Conservation (phyloP, 345 rosid species). For the Hibiscus trionum region DNA sequence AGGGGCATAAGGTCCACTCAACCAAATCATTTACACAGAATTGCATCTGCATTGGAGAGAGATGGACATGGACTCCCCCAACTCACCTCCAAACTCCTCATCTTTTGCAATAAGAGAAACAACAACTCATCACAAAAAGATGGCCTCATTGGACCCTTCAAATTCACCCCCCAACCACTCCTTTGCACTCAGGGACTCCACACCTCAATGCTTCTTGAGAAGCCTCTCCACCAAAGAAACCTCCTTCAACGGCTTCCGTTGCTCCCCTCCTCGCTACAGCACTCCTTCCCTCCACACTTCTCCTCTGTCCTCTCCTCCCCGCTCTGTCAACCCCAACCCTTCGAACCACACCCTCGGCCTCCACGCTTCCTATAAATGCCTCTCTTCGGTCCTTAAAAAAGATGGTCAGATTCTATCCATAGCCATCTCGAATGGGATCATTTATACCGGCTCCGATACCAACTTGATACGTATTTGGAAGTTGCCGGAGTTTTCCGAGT, state of each 20-base stretch:
- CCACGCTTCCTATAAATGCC: slow-evolving; percentile 26
- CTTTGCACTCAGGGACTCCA: slow-evolving; percentile 22
- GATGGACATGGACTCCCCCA: slow-evolving; percentile 29
- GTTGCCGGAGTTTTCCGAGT: slow-evolving; percentile 41
- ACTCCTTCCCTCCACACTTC: slow-evolving; percentile 20
- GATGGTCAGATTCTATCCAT: slow-evolving; percentile 46
- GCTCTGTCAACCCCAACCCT: neutral
- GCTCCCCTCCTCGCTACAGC: slow-evolving; percentile 25
- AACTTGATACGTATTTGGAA: slow-evolving; percentile 41
- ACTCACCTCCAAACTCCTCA: slow-evolving; percentile 31
- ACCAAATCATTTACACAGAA: neutral
- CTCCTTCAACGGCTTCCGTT: slow-evolving; percentile 23
- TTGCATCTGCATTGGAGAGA: neutral
- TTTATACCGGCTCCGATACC: slow-evolving; percentile 41
- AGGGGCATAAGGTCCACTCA: neutral
- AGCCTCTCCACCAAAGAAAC: slow-evolving; percentile 36
- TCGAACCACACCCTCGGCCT: neutral
- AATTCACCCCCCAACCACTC: slow-evolving; percentile 34
- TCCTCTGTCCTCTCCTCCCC: slow-evolving; percentile 22
- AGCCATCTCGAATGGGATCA: slow-evolving; percentile 24
- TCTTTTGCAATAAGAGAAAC: slow-evolving; percentile 33
- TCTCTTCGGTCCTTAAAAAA: slow-evolving; percentile 36
- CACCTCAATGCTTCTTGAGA: slow-evolving; percentile 13
- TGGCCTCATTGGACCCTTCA: slow-evolving; percentile 1
- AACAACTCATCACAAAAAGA: slow-evolving; percentile 2